phyloP scores from a whole-genome alignment of 108 stramenopile species.

The Skeletonema menzelii region DNA sequence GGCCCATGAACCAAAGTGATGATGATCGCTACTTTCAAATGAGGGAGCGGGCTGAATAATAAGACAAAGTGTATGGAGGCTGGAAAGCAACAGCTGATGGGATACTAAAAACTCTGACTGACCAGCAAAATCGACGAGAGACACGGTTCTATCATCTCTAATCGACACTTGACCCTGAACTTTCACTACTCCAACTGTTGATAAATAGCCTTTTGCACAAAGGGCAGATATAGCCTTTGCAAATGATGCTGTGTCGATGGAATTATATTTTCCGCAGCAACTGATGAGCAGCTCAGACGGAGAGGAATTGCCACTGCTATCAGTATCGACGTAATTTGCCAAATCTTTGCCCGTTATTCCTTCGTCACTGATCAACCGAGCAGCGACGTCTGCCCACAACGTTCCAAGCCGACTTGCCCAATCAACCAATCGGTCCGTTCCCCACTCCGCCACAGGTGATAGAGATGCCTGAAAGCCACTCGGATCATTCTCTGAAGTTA shows the following conservation, averaged over 20 bases:
- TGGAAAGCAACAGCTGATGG: constrained; percentile 20
- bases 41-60: constrained; percentile 23
- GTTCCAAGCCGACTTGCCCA: constrained; percentile 18
- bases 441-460: constrained; percentile 7
- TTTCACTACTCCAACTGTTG: constrained; percentile 15
- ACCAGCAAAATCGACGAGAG: constrained; percentile 16
- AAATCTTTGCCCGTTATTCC: constrained; percentile 13
- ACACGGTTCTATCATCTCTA: constrained; percentile 7
- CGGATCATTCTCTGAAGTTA: not conserved
- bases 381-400: constrained; percentile 8
- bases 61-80: constrained; percentile 15
- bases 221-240: constrained; percentile 12
- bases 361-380: not conserved
- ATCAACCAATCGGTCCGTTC: constrained; percentile 3
- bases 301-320: not conserved
- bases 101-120: constrained; percentile 18
- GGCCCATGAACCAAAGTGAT: constrained; percentile 13
- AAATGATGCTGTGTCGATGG: not conserved
- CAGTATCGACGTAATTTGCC: not conserved
- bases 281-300: not conserved
- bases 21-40: constrained; percentile 7
- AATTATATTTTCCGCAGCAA: constrained; percentile 4
- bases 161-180: constrained; percentile 5
- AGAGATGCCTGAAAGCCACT: constrained; percentile 8
- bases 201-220: constrained; percentile 9